Percentiles rank a stretch among this genome's conserved stretches.
phyloP scores from a whole-genome alignment of 768 basidiomycete species.

The Boletus sp. region DNA sequence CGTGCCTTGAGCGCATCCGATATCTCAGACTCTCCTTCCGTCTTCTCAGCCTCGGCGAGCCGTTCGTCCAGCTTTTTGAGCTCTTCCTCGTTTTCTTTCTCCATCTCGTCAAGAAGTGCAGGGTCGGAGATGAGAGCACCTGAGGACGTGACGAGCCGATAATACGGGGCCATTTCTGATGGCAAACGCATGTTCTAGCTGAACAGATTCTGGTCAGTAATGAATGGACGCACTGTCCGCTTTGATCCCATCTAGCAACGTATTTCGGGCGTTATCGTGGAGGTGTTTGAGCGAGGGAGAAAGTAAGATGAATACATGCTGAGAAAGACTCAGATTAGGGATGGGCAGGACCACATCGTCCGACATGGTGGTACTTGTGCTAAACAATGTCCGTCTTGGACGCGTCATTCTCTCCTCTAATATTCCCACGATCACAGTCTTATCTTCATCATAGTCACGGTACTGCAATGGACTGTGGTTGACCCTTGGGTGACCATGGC shows the following conservation, averaged over 20 bases:
- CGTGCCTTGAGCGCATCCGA: slow-evolving; percentile 81
- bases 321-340: slow-evolving; percentile 81
- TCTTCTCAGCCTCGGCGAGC: slow-evolving; percentile 83
- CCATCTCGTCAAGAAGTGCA: slow-evolving; percentile 24
- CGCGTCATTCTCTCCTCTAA: slow-evolving; percentile 15
- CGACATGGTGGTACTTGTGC: slow-evolving; percentile 51
- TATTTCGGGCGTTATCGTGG: slow-evolving; percentile 63
- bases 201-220: background rate
- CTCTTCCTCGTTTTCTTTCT: slow-evolving; percentile 64
- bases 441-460: no score
- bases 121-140: slow-evolving; percentile 45
- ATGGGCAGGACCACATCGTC: slow-evolving; percentile 84
- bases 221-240: slow-evolving; percentile 62
- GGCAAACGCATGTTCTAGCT: background rate
- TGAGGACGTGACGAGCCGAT: slow-evolving; percentile 53
- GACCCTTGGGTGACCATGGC: no score
- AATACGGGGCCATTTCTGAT: slow-evolving; percentile 89
- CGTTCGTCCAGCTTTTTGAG: slow-evolving; percentile 74
- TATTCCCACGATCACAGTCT: slow-evolving; percentile 10
- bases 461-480: no score
- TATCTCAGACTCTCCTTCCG: slow-evolving; percentile 91
- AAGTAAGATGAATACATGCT: slow-evolving; percentile 74
- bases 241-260: slow-evolving; percentile 72
- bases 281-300: slow-evolving; percentile 57
- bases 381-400: background rate